A percentile compares a stretch with the other conserved stretches of the same genome.
These are phyloP conservation scores for Pterothamnion heteromorphum DNA, from an alignment of 31 red algal genomes.

Conservation along the genomic window DNA sequence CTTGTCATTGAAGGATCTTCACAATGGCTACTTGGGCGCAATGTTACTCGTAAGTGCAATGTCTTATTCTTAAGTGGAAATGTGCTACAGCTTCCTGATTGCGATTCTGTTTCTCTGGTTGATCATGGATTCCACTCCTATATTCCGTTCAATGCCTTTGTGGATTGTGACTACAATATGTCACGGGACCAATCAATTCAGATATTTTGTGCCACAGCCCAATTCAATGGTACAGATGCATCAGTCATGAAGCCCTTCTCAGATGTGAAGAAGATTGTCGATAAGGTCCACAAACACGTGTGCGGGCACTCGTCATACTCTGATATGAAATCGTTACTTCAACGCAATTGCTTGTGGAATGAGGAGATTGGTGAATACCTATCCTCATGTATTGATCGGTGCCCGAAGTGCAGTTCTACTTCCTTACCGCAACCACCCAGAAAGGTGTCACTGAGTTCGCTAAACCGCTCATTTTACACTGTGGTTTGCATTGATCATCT, in stretches of 20 bases:
- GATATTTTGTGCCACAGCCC: constrained; percentile 27
- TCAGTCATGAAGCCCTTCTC: background rate
- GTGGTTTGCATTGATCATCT: background rate
- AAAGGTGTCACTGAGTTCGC: background rate
- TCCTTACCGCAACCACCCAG: background rate
- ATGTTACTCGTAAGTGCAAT: background rate
- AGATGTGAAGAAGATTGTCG: background rate
- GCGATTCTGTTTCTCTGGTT: background rate
- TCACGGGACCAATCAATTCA: background rate
- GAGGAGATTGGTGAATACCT: constrained; percentile 44
- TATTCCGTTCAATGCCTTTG: constrained; percentile 18
- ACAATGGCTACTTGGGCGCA: too few relatives aligned
- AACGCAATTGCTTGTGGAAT: background rate
- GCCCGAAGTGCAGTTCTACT: too few relatives aligned
- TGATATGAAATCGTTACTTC: too few relatives aligned
- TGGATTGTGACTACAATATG: background rate
- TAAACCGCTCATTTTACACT: background rate
- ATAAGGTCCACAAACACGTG: too few relatives aligned
- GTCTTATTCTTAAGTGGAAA: background rate
- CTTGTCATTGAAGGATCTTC: too few relatives aligned
- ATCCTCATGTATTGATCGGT: too few relatives aligned
- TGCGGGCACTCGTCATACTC: too few relatives aligned
- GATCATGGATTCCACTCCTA: constrained; percentile 43
- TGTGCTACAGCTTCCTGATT: background rate
- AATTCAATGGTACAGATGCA: background rate